These are phyloP conservation scores for Ophiocordyceps camponoti-leonardi DNA, from an alignment of 2,329 filamentous ascomycete genomes.

Conservation along the genomic window DNA sequence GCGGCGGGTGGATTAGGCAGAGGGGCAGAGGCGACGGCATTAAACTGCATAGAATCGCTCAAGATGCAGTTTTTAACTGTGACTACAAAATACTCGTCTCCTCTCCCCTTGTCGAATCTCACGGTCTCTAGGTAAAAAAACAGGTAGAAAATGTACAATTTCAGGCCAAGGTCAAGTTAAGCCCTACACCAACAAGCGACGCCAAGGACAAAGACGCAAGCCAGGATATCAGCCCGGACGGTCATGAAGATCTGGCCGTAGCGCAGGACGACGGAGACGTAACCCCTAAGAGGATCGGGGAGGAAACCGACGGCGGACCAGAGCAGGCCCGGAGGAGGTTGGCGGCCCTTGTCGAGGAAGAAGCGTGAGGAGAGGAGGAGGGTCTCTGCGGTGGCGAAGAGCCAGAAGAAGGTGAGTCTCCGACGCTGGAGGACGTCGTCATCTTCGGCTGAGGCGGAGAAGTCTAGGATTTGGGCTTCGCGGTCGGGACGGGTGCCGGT, in stretches of 20 bases:
- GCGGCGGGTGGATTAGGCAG: too few relatives aligned
- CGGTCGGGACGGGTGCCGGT: constrained; percentile 47
- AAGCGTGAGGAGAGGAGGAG: constrained; percentile 54
- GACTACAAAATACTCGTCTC: background rate
- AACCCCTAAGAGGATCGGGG: constrained; percentile 45
- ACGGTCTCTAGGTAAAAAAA: too few relatives aligned
- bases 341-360: constrained; percentile 45
- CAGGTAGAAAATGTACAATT: too few relatives aligned
- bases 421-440: constrained; percentile 9
- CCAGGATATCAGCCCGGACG: constrained; percentile 55
- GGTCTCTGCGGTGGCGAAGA: constrained; percentile 65
- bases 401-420: constrained; percentile 45
- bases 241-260: constrained; percentile 59
- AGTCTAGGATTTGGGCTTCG: constrained; percentile 18
- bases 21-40: too few relatives aligned
- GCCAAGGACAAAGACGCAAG: constrained; percentile 61
- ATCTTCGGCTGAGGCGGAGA: constrained; percentile 7
- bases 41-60: too few relatives aligned
- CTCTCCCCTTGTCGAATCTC: background rate
- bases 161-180: too few relatives aligned
- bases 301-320: constrained; percentile 47
- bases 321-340: constrained; percentile 42
- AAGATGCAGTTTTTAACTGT: background rate
- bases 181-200: constrained; percentile 27
- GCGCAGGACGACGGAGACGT: constrained; percentile 40